Conservation (phyloP, 306 rosid genomes). For the Vigna mungo region DNA sequence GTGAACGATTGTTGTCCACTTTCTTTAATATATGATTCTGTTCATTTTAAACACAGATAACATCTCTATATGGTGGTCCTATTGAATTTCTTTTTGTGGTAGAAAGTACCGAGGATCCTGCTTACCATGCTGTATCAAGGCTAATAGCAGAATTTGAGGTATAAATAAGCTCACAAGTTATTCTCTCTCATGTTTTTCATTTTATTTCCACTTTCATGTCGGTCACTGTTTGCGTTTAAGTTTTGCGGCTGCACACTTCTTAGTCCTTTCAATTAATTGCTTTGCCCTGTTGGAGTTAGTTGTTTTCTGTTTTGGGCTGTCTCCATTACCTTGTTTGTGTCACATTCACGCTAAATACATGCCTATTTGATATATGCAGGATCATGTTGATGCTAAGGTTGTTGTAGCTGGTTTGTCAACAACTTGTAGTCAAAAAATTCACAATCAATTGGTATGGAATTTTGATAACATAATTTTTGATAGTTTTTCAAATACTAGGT, state of each 20-base stretch:
- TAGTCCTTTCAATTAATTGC: background rate
- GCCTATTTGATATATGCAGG: slow-evolving; percentile 63
- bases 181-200: background rate
- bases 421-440: slow-evolving; percentile 96
- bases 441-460: slow-evolving; percentile 85
- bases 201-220: slow-evolving; percentile 8
- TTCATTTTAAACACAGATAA: slow-evolving; percentile 61
- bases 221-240: slow-evolving; percentile 7
- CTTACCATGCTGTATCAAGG: slow-evolving; percentile 75
- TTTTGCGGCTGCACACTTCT: slow-evolving; percentile 5
- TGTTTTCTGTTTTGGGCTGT: slow-evolving; percentile 13
- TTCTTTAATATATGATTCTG: slow-evolving; percentile 32
- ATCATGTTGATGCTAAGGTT: slow-evolving; percentile 79
- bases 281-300: slow-evolving; percentile 21
- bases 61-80: slow-evolving; percentile 96
- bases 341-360: slow-evolving; percentile 38
- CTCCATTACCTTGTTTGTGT: slow-evolving; percentile 7
- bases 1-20: slow-evolving; percentile 15
- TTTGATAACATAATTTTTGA: slow-evolving; percentile 28
- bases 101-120: slow-evolving; percentile 94
- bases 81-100: slow-evolving; percentile 75
- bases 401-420: slow-evolving; percentile 86
- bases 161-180: slow-evolving; percentile 26
- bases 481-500: slow-evolving; percentile 33
- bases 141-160: slow-evolving; percentile 76